Percentiles rank a stretch among this genome's conserved stretches.
These are phyloP conservation scores for Collybia nuda DNA, from an alignment of 768 basidiomycete species.

Conservation along the genomic window DNA sequence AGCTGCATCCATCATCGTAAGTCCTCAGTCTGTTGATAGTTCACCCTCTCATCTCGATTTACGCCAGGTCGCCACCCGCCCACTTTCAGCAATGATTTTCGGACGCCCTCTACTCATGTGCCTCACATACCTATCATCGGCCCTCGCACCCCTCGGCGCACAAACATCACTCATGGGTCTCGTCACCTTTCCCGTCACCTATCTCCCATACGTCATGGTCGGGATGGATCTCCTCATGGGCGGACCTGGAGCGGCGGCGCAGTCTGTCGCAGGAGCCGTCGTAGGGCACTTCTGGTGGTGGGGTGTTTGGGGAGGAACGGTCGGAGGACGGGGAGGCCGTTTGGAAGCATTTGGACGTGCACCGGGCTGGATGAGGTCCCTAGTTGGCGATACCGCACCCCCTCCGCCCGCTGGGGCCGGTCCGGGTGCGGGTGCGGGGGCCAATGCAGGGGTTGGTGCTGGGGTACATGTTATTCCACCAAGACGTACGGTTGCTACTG, in stretches of 20 bases:
- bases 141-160: constrained; percentile 62
- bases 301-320: constrained; percentile 54
- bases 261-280: constrained; percentile 65
- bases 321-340: constrained; percentile 39
- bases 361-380: constrained; percentile 55
- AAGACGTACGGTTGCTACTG: constrained; percentile 23
- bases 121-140: constrained; percentile 67
- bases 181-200: constrained; percentile 67
- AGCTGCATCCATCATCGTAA: constrained; percentile 56
- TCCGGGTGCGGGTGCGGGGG: constrained; percentile 27
- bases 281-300: constrained; percentile 86
- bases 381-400: constrained; percentile 41
- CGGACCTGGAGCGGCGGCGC: constrained; percentile 55
- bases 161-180: constrained; percentile 81
- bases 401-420: constrained; percentile 24
- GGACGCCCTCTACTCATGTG: constrained; percentile 64
- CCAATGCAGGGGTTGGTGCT: constrained; percentile 34
- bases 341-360: constrained; percentile 46
- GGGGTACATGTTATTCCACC: constrained; percentile 66
- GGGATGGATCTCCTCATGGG: constrained; percentile 67
- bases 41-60: background rate
- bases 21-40: constrained; percentile 20
- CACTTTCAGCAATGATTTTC: constrained; percentile 56
- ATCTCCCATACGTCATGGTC: constrained; percentile 75
- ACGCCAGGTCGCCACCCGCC: constrained; percentile 52